These are phyloP conservation scores for Purpureocillium takamizusanense DNA, from an alignment of 2,329 filamentous ascomycete species.

Conservation along the genomic window DNA sequence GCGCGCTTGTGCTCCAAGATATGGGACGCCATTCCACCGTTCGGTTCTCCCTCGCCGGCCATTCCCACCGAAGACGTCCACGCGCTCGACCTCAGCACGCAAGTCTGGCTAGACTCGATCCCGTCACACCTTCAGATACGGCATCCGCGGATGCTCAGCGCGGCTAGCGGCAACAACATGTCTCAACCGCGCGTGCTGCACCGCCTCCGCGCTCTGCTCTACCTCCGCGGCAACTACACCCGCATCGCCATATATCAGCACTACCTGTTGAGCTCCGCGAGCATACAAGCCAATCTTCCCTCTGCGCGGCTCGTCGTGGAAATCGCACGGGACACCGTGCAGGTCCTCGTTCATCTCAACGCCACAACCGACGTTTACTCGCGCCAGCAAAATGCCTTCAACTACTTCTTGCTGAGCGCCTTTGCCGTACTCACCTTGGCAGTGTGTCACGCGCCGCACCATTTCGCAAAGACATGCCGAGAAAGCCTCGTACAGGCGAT, in stretches of 20 bases:
- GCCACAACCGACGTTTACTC: constrained; percentile 14
- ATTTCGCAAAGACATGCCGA: constrained; percentile 27
- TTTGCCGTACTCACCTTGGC: constrained; percentile 30
- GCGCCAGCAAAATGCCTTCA: constrained; percentile 14
- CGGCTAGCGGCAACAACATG: constrained; percentile 6
- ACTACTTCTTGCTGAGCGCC: constrained; percentile 17
- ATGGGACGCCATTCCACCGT: constrained; percentile 32
- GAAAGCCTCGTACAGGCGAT: constrained; percentile 21
- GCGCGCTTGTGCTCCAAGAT: constrained; percentile 35
- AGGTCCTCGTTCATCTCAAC: constrained; percentile 13
- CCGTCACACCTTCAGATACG: constrained; percentile 28
- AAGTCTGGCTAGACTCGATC: constrained; percentile 36
- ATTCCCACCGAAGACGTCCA: constrained; percentile 28
- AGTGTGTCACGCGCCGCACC: constrained; percentile 32
- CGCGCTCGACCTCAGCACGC: constrained; percentile 30
- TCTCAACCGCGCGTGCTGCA: constrained; percentile 26
- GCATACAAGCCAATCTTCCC: constrained; percentile 22
- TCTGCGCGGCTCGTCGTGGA: constrained; percentile 26
- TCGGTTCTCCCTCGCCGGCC: constrained; percentile 22
- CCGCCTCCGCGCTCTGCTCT: constrained; percentile 29
- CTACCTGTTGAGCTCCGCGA: constrained; percentile 24
- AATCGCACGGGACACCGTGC: constrained; percentile 13
- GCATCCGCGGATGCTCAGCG: constrained; percentile 25
- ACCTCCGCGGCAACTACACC: constrained; percentile 32
- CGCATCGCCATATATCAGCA: constrained; percentile 33